Evolutionary conservation across 202 grass and related monocot genomes (phyloP).

Genomic region (Schoenoplectus tabernaemontani): DNA sequence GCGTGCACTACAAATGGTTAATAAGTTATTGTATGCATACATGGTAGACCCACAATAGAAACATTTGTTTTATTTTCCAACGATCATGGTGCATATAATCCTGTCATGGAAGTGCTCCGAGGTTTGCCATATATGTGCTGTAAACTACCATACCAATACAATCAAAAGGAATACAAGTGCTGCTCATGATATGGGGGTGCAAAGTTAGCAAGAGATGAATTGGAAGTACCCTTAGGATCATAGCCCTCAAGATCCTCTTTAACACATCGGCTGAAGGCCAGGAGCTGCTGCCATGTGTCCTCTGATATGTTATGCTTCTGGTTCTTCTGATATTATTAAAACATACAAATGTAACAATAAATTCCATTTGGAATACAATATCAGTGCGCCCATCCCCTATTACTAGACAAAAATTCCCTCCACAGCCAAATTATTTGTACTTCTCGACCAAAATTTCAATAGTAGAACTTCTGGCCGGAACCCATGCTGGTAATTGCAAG

Average conservation of each 20-base stretch:
- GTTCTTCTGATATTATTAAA: conserved; percentile 43
- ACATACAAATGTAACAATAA: neutral
- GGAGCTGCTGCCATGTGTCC: conserved; percentile 91
- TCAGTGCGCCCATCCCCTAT: neutral
- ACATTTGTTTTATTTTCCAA: neutral
- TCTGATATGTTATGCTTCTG: conserved; percentile 89
- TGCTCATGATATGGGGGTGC: neutral
- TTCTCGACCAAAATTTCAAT: neutral
- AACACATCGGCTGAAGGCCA: conserved; percentile 82
- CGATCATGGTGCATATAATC: neutral
- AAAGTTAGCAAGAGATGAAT: conserved; percentile 23
- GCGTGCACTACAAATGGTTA: neutral
- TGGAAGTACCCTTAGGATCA: conserved; percentile 72
- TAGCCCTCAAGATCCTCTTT: conserved; percentile 88
- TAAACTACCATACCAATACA: neutral
- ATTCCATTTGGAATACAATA: neutral
- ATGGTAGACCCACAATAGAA: neutral
- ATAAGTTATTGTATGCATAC: neutral
- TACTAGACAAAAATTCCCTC: neutral
- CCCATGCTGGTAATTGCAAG: neutral
- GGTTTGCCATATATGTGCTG: neutral
- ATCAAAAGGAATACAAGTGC: neutral
- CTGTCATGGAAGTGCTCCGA: neutral
- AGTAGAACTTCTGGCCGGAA: neutral
- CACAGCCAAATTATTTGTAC: neutral